Evolutionary conservation across 1,284 basidiomycete genomes (phyloP), one percentile per base, ranked within the genome.

Genomic region (Malassezia furfur): DNA sequence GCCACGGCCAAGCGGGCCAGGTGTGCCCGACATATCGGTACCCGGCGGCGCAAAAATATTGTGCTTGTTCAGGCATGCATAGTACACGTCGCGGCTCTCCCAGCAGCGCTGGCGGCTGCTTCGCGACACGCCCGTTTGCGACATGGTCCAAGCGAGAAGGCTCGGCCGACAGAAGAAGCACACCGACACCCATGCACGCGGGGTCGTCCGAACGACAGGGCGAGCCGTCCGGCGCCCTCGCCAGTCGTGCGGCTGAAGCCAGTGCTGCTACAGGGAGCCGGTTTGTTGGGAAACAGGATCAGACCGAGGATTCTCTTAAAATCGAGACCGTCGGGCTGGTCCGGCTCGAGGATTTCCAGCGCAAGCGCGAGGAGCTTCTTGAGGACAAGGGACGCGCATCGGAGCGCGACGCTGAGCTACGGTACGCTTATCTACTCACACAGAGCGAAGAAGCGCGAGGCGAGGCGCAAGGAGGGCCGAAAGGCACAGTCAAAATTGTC

Each of bases 261-360:
- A 17, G 15, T 8, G 10, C n/a, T 10, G 4, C 10, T 17, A 12
- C 11, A 4, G 15, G 45, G 2, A 85, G 87, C 70, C 87, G 91
- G 54, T 99, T 99, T 75, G 85, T 91, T 19, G 86, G 87, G 5
- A 88, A 94, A 76, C 85, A 88, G 76, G 93, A 96, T 73, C 89
- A 86, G 5, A 84, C 96, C 79, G 93, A 96, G 74, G 94, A 98
- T 57, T 82, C 83, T 11, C 81, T 99, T 49, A 96, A 96, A 79
- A 83, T 90, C 68, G 86, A 82, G 47, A 99, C 94, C 0, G 84
- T 98, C 54, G 94, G 94, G 65, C 81, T 99, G 14, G 91, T 98
- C 2, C 83, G 82, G 57, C 80, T 96, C 8, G 87, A 93, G 67
- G 94, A 96, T 46, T 98, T 98, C 66, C 68, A 77, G 59, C 67